A percentile compares a stretch with the other conserved stretches of the same genome.
These are phyloP conservation scores for Penicillium ucsense DNA, from an alignment of 495 filamentous ascomycete species.

Conservation along the genomic window DNA sequence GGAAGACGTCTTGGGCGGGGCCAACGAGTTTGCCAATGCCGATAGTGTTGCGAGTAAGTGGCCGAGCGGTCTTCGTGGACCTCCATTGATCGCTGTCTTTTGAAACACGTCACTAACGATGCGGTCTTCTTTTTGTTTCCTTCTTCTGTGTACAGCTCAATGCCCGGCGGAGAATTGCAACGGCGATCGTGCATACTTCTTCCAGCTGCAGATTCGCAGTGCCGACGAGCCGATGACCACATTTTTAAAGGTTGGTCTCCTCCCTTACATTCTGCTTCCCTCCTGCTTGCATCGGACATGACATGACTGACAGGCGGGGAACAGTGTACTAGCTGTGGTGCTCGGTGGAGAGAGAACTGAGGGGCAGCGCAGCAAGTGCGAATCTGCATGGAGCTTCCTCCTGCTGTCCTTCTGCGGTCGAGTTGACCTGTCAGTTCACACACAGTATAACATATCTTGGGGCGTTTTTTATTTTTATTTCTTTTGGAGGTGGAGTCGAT, in stretches of 20 bases:
- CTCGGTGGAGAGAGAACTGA: constrained; percentile 39
- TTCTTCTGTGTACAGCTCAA: constrained; percentile 42
- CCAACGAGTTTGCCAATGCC: constrained; percentile 81
- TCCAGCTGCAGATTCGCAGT: constrained; percentile 93
- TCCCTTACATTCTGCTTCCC: constrained; percentile 8
- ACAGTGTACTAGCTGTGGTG: constrained; percentile 36
- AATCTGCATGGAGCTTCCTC: neutral
- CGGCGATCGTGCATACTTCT: constrained; percentile 77
- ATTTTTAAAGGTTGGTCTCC: constrained; percentile 68
- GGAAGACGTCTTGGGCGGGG: constrained; percentile 85
- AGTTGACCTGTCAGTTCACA: too few relatives aligned
- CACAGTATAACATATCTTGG: neutral
- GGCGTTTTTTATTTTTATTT: neutral
- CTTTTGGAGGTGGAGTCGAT: neutral
- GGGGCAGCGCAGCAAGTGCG: neutral
- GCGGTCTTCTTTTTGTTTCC: constrained; percentile 4
- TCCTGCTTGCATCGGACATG: constrained; percentile 4
- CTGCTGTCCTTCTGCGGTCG: neutral
- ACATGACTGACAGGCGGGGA: constrained; percentile 20
- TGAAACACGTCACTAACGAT: too few relatives aligned
- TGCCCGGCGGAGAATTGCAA: constrained; percentile 69
- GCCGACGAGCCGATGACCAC: constrained; percentile 98
- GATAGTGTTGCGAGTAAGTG: constrained; percentile 59
- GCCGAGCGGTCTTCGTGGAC: neutral
- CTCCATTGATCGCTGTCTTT: neutral